phyloP scores from a whole-genome alignment of 306 rosid genomes.

The Ormosia semicastrata region DNA sequence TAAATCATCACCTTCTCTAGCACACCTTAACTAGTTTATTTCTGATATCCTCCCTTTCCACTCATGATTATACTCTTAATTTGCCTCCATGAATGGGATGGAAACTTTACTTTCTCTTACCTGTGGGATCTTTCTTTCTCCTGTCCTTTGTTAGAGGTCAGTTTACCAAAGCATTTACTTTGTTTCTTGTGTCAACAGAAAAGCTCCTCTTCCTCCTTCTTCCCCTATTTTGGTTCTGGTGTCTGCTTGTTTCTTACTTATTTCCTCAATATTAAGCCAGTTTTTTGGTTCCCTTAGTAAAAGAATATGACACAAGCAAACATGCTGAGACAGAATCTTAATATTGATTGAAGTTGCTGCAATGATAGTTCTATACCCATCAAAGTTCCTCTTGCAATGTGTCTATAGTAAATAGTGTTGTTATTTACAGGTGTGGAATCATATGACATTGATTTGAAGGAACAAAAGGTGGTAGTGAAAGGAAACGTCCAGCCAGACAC shows the following conservation, averaged over 20 bases:
- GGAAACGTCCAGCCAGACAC: constrained; percentile 69
- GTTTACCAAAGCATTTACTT: not conserved
- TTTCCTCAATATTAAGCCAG: not conserved
- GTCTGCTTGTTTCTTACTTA: not conserved
- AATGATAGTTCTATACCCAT: not conserved
- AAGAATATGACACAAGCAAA: constrained; percentile 11
- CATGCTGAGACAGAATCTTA: not conserved
- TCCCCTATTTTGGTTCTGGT: not conserved
- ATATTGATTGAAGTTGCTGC: not conserved
- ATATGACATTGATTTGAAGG: constrained; percentile 78
- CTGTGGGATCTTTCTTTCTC: not conserved
- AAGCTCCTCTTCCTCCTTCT: not conserved
- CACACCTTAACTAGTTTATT: not conserved
- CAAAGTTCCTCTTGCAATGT: not conserved
- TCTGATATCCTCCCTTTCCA: not conserved
- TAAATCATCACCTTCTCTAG: not conserved
- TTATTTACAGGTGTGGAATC: constrained; percentile 77
- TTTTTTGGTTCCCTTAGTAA: not conserved
- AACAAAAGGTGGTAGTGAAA: constrained; percentile 92
- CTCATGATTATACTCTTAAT: not conserved
- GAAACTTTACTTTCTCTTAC: not conserved
- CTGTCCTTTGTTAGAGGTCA: not conserved
- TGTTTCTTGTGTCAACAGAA: not conserved
- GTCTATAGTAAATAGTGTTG: not conserved
- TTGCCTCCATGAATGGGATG: not conserved